Conservation (phyloP, 176 grass and related monocot genomes). For the Oryza officinalis region DNA sequence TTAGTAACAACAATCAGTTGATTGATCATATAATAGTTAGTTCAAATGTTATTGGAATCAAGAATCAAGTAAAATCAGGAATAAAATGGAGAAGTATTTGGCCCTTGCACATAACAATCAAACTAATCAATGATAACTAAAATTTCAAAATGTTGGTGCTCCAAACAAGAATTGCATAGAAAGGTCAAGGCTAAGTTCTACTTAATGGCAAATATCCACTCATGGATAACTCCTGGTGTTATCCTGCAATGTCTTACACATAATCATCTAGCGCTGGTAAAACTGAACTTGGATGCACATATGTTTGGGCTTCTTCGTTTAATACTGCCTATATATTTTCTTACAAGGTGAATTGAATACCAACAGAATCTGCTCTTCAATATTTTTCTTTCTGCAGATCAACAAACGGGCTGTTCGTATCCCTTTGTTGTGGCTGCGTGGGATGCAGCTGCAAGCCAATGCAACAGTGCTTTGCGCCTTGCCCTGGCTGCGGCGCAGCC, state of each 20-base stretch:
- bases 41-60: background rate
- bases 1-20: background rate
- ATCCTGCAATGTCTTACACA: background rate
- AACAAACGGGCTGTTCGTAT: too few species aligned
- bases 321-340: background rate
- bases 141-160: background rate
- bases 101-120: background rate
- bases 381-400: background rate
- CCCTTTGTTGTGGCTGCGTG: too few species aligned
- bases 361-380: background rate
- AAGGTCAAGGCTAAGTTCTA: background rate
- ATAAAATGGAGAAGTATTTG: background rate
- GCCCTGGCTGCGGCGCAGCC: too few species aligned
- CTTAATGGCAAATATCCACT: too few species aligned
- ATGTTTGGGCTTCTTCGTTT: background rate
- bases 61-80: background rate
- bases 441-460: too few species aligned
- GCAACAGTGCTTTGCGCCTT: too few species aligned
- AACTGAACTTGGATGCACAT: background rate
- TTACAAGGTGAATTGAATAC: background rate
- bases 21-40: constrained; percentile 15
- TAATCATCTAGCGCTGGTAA: background rate
- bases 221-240: too few species aligned
- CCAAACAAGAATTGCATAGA: background rate
- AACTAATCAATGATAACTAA: background rate